Percentiles rank a stretch among this genome's conserved stretches.
Evolutionary conservation across 2,329 filamentous ascomycete genomes (phyloP).

Genomic region (Mycosphaerella sp.): DNA sequence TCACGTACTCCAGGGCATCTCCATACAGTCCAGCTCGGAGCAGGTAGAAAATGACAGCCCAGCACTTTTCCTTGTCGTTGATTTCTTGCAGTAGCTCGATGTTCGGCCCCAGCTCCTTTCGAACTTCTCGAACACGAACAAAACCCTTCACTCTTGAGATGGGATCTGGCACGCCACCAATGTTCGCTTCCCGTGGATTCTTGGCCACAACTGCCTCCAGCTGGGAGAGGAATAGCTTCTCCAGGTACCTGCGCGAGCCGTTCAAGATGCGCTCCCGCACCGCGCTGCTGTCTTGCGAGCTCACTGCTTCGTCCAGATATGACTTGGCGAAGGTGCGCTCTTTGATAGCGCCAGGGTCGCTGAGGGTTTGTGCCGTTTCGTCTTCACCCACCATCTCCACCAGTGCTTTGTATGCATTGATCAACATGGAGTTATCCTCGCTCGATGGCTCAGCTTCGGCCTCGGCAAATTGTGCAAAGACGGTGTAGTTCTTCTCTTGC

Average conservation of each 20-base stretch:
- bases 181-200: conserved; percentile 79
- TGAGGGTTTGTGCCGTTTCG: conserved; percentile 51
- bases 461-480: conserved; percentile 68
- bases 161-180: conserved; percentile 81
- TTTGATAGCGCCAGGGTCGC: conserved; percentile 58
- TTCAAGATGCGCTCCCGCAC: conserved; percentile 74
- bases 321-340: conserved; percentile 69
- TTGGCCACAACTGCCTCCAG: conserved; percentile 72
- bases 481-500: conserved; percentile 59
- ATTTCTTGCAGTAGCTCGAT: conserved; percentile 67
- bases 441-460: conserved; percentile 66
- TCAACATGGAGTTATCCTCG: conserved; percentile 55
- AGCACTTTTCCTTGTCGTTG: conserved; percentile 75
- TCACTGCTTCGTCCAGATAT: conserved; percentile 69
- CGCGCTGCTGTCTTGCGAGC: conserved; percentile 56
- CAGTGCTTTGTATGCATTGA: conserved; percentile 76
- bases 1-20: conserved; percentile 83
- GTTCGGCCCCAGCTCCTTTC: conserved; percentile 76
- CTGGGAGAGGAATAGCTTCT: conserved; percentile 71
- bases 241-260: conserved; percentile 72
- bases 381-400: conserved; percentile 72
- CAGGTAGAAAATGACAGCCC: conserved; percentile 91
- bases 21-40: conserved; percentile 75
- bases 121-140: conserved; percentile 69
- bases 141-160: conserved; percentile 90